Base-by-base conservation (phyloP, 768 basidiomycete genomes). In the Chalciporus sphaerocephalus region DNA sequence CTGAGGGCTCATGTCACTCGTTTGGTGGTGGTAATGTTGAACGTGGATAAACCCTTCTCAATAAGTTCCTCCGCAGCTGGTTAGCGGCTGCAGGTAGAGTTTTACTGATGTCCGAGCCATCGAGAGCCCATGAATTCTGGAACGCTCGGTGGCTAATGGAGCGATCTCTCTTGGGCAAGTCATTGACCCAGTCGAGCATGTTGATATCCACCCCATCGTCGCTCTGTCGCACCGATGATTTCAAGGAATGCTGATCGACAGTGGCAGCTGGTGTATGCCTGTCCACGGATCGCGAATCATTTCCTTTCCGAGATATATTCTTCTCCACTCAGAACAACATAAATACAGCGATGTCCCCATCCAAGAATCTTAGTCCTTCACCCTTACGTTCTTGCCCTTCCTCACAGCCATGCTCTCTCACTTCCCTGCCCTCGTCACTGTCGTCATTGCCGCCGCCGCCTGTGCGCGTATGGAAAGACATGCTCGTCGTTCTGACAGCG, bases 401-500 rank as follows among this genome's bases (percentile, higher is more conserved):
- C 39, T 30, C 38, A 23, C 17, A 40, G 38, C 36, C 45, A 62
- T 62, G 60, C 60, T 60, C 44, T 7, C 48, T 47, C 60, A 27
- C 38, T 16, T 50, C 41, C 51, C 55, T 51, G 50, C 46, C 27
- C 28, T 62, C 21, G 20, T 62, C 36, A 34, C 54, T 16, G 7
- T 62, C 30, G 40, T 22, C 30, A 1, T 62, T 17, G 51, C 60
- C 27, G 22, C 53, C 40, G 40, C 44, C 24, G 33, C 54, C 50
- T 62, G 47, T 27, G 60, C 60, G 39, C 60, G 52, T 46, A 52
- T 58, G 45, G 56, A 58, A 10, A 53, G 52, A 13, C 60, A 39
- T 22, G 10, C 38, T 22, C 62, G 50, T 21, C 50, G 52, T 9
- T 17, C 20, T 15, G 28, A 5, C 27, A 11, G 24, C 20, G 1